phyloP scores from a whole-genome alignment of 2,329 filamentous ascomycete species.

The Pseudocercospora ulei region DNA sequence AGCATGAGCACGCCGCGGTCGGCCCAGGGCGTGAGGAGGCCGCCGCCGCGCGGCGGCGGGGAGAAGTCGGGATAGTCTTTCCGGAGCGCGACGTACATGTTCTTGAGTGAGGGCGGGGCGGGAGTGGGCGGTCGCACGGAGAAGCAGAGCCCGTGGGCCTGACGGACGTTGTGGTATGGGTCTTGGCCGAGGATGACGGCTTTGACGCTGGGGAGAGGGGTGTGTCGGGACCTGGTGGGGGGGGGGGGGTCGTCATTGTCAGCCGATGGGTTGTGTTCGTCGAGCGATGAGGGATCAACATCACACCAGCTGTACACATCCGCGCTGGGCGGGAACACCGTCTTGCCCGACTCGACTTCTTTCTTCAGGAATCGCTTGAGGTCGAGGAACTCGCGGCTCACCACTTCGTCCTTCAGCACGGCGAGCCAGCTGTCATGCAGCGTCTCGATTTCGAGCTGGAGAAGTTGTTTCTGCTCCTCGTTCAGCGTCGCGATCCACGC shows the following conservation, averaged over 20 bases:
- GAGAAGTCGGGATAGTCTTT: slow-evolving; percentile 76
- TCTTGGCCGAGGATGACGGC: slow-evolving; percentile 92
- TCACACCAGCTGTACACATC: slow-evolving; percentile 88
- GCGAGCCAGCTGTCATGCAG: slow-evolving; percentile 85
- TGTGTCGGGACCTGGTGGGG: slow-evolving; percentile 71
- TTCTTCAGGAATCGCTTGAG: slow-evolving; percentile 78
- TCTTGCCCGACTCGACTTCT: slow-evolving; percentile 63
- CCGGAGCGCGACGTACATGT: slow-evolving; percentile 83
- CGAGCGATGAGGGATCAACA: no score
- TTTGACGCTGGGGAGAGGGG: slow-evolving; percentile 78
- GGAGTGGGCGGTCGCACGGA: slow-evolving; percentile 81
- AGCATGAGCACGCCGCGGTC: slow-evolving; percentile 85
- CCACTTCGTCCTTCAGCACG: slow-evolving; percentile 76
- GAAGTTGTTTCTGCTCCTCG: slow-evolving; percentile 67
- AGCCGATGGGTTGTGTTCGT: slow-evolving; percentile 2
- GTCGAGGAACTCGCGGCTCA: slow-evolving; percentile 68
- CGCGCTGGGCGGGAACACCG: slow-evolving; percentile 74
- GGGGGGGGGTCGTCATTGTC: slow-evolving; percentile 7
- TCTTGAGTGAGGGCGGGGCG: slow-evolving; percentile 79
- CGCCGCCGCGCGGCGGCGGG: slow-evolving; percentile 64
- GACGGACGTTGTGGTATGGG: slow-evolving; percentile 90
- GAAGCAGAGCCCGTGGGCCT: slow-evolving; percentile 94
- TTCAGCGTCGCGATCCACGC: slow-evolving; percentile 78
- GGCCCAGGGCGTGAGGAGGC: slow-evolving; percentile 85
- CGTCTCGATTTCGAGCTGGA: slow-evolving; percentile 84